Evolutionary conservation across 495 filamentous ascomycete species (phyloP), one percentile per base, ranked within the genome.

Genomic region (Aspergillus biplanus): DNA sequence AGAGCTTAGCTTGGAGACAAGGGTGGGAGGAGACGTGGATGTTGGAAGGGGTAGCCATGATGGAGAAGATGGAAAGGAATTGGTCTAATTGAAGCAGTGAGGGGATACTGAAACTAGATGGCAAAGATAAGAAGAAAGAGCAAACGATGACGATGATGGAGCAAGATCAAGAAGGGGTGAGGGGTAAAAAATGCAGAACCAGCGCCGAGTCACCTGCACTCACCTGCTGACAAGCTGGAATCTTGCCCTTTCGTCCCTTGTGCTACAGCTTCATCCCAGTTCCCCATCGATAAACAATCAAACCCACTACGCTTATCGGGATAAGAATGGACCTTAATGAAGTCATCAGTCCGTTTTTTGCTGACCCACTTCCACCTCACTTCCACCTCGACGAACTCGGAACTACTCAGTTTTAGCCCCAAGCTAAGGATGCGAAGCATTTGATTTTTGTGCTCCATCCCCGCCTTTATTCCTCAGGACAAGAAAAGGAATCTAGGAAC

Each of bases 11-110:
- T 56, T 85, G 78, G 12, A 97, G 83, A 73, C 92, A 96, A 31
- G 94, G 94, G 69, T 98, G 94, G 31, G 78, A 80, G 18, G 92
- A 97, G 74, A 96, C 77, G 73, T 93, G 92, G 56, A 95, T 87
- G 72, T 73, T 78, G 3, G 67, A 33, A 16, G 75, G 73, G 39
- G 74, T 66, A 37, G 71, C 47, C 74, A 77, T 77, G 50, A 33
- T 71, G 64, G 48, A 49, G n/a, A 35, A 12, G 33, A 48, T 58
- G 46, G 52, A 56, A 47, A 52, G 35, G 52, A 44, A 60, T 46
- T 48, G 47, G 39, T 48, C 7, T 37, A 35, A 3, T 42, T 33
- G 33, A 12, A 33, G 50, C 21, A 32, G 21, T 27, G 31, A 13
- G 52, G 52, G 55, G 37, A 31, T 52, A n/a, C 13, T 16, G 50